phyloP scores from a whole-genome alignment of 805 yeast species.

The Metschnikowia sp. region DNA sequence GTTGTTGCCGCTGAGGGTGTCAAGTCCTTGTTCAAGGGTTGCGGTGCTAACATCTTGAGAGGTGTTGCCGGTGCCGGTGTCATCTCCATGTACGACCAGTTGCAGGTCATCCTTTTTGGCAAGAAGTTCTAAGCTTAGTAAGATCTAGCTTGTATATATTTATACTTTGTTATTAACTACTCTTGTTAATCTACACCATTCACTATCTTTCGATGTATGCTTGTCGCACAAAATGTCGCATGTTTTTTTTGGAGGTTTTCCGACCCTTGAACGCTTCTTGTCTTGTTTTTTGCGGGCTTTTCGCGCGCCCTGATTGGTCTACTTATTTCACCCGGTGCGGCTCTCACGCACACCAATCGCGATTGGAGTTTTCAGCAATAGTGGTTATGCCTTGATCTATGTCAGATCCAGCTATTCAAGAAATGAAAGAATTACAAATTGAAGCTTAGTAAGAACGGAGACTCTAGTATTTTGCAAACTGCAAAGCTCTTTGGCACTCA shows the following conservation, averaged over 20 bases:
- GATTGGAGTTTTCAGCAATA: too few species aligned
- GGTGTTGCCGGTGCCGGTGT: slow-evolving; percentile 99
- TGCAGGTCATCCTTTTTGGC: slow-evolving; percentile 92
- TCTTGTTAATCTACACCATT: slow-evolving; percentile 10
- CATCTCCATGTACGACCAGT: slow-evolving; percentile 95
- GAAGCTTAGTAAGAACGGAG: too few species aligned
- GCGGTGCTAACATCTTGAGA: slow-evolving; percentile 99
- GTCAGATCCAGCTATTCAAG: too few species aligned
- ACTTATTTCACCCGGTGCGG: too few species aligned
- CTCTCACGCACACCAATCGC: background rate
- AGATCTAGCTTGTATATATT: slow-evolving; percentile 17
- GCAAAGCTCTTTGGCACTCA: too few species aligned
- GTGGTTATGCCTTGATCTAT: too few species aligned
- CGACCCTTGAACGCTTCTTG: too few species aligned
- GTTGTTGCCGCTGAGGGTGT: slow-evolving; percentile 97
- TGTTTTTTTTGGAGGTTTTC: background rate
- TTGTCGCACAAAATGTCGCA: background rate
- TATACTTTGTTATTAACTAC: slow-evolving; percentile 16
- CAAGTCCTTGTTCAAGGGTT: slow-evolving; percentile 92
- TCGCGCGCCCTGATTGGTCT: slow-evolving; percentile 8
- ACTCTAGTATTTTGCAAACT: too few species aligned
- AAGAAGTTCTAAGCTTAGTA: slow-evolving; percentile 63
- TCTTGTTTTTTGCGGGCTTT: background rate
- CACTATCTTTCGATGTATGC: background rate
- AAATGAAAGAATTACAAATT: too few species aligned